Conservation (phyloP, 768 basidiomycete species). For the Russula ochroleuca region DNA sequence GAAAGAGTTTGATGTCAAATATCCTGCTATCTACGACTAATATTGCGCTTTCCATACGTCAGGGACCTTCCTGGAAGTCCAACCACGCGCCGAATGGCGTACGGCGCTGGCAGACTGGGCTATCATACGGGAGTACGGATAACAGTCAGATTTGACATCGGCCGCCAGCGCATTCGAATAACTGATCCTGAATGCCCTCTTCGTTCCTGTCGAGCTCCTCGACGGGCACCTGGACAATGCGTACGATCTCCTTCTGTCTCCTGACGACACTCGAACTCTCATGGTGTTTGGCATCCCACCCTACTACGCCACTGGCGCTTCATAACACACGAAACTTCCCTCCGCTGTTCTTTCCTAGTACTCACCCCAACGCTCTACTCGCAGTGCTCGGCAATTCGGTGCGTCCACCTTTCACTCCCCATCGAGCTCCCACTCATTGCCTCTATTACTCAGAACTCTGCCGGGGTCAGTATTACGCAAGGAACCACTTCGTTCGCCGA, state of each 20-base stretch:
- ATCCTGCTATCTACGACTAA: no score
- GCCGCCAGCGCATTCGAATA: not conserved
- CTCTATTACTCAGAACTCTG: not conserved
- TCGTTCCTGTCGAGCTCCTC: not conserved
- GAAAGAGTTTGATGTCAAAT: no score
- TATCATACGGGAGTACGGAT: no score
- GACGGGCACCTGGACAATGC: slow-evolving; percentile 1
- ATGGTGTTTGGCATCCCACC: not conserved
- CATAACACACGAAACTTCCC: not conserved
- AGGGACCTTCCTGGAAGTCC: no score
- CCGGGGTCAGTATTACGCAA: not conserved
- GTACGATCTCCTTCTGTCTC: not conserved
- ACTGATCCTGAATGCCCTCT: not conserved
- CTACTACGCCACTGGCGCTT: not conserved
- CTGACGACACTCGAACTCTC: not conserved
- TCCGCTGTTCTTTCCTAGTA: slow-evolving; percentile 9
- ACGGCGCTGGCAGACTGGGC: no score
- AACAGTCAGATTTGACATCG: slow-evolving; percentile 4
- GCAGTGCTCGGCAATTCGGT: not conserved
- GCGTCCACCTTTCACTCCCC: not conserved
- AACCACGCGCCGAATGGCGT: no score
- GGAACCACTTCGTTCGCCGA: not conserved
- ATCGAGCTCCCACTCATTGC: not conserved
- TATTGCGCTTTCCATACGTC: no score
- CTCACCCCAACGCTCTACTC: not conserved